Conservation (phyloP, 1,139 yeast species). For the Pneumocystis canis region DNA sequence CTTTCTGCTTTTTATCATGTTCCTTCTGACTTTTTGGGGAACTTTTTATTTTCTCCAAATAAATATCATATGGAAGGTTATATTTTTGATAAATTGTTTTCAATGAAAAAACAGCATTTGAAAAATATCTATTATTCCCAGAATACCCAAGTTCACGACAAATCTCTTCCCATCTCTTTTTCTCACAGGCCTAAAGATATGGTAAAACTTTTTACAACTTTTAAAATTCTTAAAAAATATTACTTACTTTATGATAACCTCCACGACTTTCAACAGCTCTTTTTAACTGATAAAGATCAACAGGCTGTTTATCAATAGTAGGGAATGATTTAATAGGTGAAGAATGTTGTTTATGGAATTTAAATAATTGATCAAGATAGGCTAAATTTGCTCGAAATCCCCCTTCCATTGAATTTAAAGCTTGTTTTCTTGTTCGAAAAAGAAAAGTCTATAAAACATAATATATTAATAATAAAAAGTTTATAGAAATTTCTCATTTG, state of each 20-base stretch:
- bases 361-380: constrained; percentile 25
- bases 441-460: constrained; percentile 21
- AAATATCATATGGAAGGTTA: constrained; percentile 26
- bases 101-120: constrained; percentile 43
- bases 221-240: constrained; percentile 4
- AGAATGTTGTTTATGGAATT: constrained; percentile 23
- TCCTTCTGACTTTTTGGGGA: neutral
- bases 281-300: constrained; percentile 27
- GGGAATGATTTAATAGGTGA: constrained; percentile 22
- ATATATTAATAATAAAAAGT: neutral
- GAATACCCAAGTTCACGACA: constrained; percentile 67
- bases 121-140: constrained; percentile 53
- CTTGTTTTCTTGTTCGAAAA: constrained; percentile 44
- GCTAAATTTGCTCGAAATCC: constrained; percentile 25
- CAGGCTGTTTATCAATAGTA: constrained; percentile 25
- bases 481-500: neutral
- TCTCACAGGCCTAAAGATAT: constrained; percentile 20
- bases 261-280: constrained; percentile 27
- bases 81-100: constrained; percentile 35
- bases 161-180: constrained; percentile 31
- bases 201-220: constrained; percentile 2
- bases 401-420: constrained; percentile 32
- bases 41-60: constrained; percentile 16
- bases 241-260: constrained; percentile 25
- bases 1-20: constrained; percentile 2